Base-by-base conservation (phyloP, 202 grass and related monocot genomes). In the Tripidium arundinaceum region DNA sequence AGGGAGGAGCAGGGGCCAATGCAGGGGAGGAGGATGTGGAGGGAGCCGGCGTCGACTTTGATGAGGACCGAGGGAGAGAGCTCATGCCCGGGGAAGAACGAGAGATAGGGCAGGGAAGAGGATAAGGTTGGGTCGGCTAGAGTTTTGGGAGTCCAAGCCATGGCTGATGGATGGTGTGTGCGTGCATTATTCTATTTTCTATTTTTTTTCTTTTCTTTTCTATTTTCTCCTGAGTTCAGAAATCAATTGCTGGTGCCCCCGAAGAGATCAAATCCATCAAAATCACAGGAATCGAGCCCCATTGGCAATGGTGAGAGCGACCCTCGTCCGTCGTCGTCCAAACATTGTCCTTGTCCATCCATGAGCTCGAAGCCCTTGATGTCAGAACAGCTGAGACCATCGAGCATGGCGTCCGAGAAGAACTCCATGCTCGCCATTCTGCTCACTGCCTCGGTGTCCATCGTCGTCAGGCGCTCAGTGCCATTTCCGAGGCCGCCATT, bases 211-310 rank as follows among this genome's bases (percentile, higher is more conserved):
- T n/a, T n/a, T n/a, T n/a, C n/a, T n/a, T n/a, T n/a, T n/a, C n/a
- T n/a, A 8, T n/a, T n/a, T n/a, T n/a, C n/a, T n/a, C n/a, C 18
- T 52, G 28, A 11, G 33, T 14, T 58, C 38, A 89, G 47, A 89
- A 86, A 46, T 85, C 84, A 39, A 87, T 70, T 19, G 61, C 58
- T 29, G 78, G 34, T 9, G 43, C 6, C 16, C n/a, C 62, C 62
- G 4, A 89, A 85, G 9, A 87, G 74, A 80, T 83, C 91, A 21
- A 93, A 74, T 2, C 85, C 87, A 38, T 70, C 83, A 0, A 93
- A 88, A 19, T 75, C 86, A 42, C 85, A 90, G 19, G 72, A 65
- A 65, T 87, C 61, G 47, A 83, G 65, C 12, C 81, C 83, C 60
- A 81, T 43, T 6, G 79, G 87, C 65, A 81, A 37, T 8, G 79